Base-by-base conservation (phyloP, 2,329 filamentous ascomycete genomes). In the Ascochyta viciae-villosae region DNA sequence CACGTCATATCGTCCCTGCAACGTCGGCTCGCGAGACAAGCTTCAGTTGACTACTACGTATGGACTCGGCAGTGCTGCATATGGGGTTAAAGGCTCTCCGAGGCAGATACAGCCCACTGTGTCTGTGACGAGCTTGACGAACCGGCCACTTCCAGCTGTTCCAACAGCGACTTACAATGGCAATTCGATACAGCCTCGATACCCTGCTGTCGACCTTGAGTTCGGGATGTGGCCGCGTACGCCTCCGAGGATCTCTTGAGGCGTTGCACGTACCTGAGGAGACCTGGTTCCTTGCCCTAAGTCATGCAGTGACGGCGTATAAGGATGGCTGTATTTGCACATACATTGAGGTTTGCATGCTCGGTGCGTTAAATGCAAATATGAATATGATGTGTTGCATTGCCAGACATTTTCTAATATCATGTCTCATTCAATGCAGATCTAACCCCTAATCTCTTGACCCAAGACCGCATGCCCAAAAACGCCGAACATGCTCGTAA, bases 401-500 rank as follows among this genome's bases (percentile, higher is more conserved):
- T 26, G 4, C 38, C 10, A 26, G 13, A 26, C 13, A 10, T 6
- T 8, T n/a, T n/a, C 13, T 41, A 16, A 46, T 35, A 37, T 50
- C 46, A 45, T 46, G 19, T 35, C 46, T 45, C 52, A 37, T 46
- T 50, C 9, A 45, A 41, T 55, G 53, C 53, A 45, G 22, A 38
- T 51, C 53, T 56, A 56, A 24, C 37, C 13, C 22, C 29, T 10
- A 27, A 29, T 37, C 27, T 41, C 15, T 35, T n/a, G 22, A 35
- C 26, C 23, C 45, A 50, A 37, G 8, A 26, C 39, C 19, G 19
- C 33, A 47, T 53, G 46, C 38, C 48, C 34, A 29, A 23, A 35
- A 58, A 58, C 55, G 50, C 50, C 55, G 23, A 42, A 54, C 55
- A 50, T 54, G 55, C 50, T 47, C 19, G 29, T 47, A 37, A 49